Evolutionary conservation across 1,284 basidiomycete genomes (phyloP), one percentile per base, ranked within the genome.

Genomic region (Volvariella surrecta): DNA sequence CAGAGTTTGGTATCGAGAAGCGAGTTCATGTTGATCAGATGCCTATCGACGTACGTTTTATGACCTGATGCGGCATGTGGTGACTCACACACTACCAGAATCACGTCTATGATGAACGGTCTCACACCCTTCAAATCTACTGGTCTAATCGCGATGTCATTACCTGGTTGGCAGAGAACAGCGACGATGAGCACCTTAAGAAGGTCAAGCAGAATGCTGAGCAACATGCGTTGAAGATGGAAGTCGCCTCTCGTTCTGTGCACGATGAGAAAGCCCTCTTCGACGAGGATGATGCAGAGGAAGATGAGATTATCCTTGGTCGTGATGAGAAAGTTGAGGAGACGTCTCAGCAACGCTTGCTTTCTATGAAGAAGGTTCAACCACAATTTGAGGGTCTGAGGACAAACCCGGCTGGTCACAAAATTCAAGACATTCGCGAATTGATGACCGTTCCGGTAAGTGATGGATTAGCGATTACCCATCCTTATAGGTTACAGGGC

Each of bases 11-110:
- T 39, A 94, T 99, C 54, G 96, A 99, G 71, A 99, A 99, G 74
- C 79, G 95, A 39, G 92, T 98, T 2, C 95, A 99, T 57, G 89
- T 95, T 39, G 96, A 99, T 62, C 93, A 98, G 66, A 96, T 99
- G 84, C 95, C 96, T 13, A 89, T 95, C 44, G 89, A 94, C 52
- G 89, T 90, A 58, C 63, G 82, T 62, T 20, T 42, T 40, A 4
- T 10, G 32, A 3, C 43, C 28, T 46, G 45, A 9, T 32, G 37
- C 18, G 17, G 39, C 35, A 42, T 52, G 40, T 22, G 38, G 9
- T 4, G 38, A 15, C 17, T 39, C 6, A 39, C 21, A 18, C 8
- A 42, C 7, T 37, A 32, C 10, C 51, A 92, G 83, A 95, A 94
- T 55, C 87, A 90, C 54, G 87, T 93, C 41, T 93, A 92, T 58